A percentile compares a stretch with the other conserved stretches of the same genome.
These are phyloP conservation scores for Thuidium tamariscinum DNA, from an alignment of 225 moss, liverwort and hornwort species.

Conservation along the genomic window DNA sequence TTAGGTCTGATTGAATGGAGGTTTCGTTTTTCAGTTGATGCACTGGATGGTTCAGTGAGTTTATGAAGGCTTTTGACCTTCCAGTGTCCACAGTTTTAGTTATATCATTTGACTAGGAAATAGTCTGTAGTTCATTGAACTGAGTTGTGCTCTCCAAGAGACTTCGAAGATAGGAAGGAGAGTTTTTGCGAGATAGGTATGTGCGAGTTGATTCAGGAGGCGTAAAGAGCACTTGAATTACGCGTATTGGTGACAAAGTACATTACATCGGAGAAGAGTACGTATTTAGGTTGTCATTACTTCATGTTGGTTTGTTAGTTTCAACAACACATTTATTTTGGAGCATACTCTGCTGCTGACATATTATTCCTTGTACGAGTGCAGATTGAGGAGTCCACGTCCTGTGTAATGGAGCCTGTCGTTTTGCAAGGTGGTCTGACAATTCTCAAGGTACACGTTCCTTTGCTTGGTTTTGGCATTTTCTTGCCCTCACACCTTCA, in stretches of 20 bases:
- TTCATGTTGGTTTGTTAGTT: background rate
- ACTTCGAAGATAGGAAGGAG: background rate
- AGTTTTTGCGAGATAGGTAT: background rate
- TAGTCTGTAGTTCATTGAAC: background rate
- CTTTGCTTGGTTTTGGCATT: background rate
- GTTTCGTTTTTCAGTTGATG: background rate
- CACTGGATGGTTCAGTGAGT: background rate
- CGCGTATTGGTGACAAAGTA: background rate
- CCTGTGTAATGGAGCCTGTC: conserved; percentile 64
- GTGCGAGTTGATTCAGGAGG: background rate
- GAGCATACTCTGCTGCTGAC: background rate
- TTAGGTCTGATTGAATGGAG: background rate
- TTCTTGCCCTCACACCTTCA: background rate
- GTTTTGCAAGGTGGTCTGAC: conserved; percentile 66
- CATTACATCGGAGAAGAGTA: no score
- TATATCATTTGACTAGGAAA: background rate
- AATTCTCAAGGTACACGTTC: conserved; percentile 56
- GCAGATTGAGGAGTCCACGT: conserved; percentile 38
- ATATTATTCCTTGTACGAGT: background rate
- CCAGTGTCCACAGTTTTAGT: background rate
- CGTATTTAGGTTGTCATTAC: background rate
- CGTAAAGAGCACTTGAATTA: background rate
- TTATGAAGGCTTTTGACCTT: background rate
- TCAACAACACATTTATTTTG: background rate
- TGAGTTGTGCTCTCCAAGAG: background rate